These are phyloP conservation scores for Penicillium palitans DNA, from an alignment of 2,329 filamentous ascomycete genomes.

Conservation along the genomic window DNA sequence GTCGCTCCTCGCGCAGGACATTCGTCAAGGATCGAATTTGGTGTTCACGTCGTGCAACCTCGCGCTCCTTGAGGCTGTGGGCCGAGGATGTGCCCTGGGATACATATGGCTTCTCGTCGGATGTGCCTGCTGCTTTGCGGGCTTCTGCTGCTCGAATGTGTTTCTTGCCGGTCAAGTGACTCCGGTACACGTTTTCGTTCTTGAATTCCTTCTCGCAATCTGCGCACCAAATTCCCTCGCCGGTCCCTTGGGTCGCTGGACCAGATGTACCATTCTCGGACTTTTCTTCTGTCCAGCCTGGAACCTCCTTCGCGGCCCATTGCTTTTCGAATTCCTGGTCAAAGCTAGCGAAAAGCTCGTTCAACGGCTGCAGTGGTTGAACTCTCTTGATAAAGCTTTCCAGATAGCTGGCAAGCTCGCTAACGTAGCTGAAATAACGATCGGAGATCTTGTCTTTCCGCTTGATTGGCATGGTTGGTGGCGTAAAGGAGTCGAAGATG, in stretches of 20 bases:
- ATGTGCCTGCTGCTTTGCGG: slow-evolving; percentile 50
- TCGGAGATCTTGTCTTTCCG: slow-evolving; percentile 85
- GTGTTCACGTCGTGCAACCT: slow-evolving; percentile 84
- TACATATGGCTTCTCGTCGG: slow-evolving; percentile 35
- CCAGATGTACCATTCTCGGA: slow-evolving; percentile 41
- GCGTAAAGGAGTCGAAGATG: slow-evolving; percentile 80
- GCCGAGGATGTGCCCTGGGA: slow-evolving; percentile 25
- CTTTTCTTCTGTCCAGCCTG: slow-evolving; percentile 70
- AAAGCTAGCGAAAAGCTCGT: slow-evolving; percentile 72
- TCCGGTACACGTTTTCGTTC: slow-evolving; percentile 91
- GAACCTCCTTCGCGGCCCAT: slow-evolving; percentile 78
- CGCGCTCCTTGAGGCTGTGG: slow-evolving; percentile 75
- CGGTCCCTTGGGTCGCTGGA: slow-evolving; percentile 55
- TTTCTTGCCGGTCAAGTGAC: slow-evolving; percentile 86
- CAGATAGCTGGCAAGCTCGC: slow-evolving; percentile 75
- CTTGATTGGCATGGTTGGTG: slow-evolving; percentile 72
- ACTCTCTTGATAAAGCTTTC: slow-evolving; percentile 85
- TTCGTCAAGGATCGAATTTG: slow-evolving; percentile 76
- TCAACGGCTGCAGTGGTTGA: slow-evolving; percentile 80
- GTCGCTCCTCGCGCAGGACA: slow-evolving; percentile 81
- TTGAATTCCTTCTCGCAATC: slow-evolving; percentile 95
- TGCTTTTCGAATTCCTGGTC: slow-evolving; percentile 79
- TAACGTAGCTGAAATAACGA: slow-evolving; percentile 86
- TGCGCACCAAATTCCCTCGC: slow-evolving; percentile 79
- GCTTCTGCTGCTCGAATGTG: slow-evolving; percentile 80